These are phyloP conservation scores for Solanum hybrid DNA, from an alignment of 305 asterid species.

Conservation along the genomic window DNA sequence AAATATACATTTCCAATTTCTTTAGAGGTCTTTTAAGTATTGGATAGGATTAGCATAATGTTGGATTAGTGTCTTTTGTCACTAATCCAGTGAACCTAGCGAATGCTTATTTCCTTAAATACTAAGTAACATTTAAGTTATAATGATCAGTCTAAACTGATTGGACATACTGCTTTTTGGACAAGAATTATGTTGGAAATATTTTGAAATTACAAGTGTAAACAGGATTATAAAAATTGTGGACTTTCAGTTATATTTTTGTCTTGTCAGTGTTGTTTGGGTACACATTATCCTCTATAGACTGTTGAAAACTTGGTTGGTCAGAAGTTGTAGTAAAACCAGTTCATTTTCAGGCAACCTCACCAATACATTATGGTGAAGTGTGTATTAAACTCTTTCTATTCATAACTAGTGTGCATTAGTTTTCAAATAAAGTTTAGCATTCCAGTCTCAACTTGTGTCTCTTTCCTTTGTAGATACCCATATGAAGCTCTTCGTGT, in stretches of 20 bases:
- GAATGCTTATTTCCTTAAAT: background rate
- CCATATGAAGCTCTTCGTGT: slow-evolving; percentile 89
- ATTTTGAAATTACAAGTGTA: background rate
- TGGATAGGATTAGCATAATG: background rate
- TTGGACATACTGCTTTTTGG: background rate
- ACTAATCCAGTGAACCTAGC: background rate
- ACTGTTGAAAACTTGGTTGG: background rate
- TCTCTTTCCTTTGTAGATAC: slow-evolving; percentile 40
- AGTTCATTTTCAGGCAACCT: background rate
- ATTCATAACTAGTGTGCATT: background rate
- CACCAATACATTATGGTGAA: background rate
- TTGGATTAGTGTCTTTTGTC: background rate
- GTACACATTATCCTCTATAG: background rate
- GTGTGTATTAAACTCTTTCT: background rate
- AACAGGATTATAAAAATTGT: background rate
- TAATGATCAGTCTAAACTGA: background rate
- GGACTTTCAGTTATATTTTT: background rate
- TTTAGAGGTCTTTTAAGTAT: background rate
- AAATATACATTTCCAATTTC: background rate
- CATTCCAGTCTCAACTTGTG: background rate
- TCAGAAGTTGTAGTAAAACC: background rate
- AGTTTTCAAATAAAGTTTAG: background rate
- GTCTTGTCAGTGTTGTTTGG: background rate
- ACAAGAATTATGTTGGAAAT: background rate
- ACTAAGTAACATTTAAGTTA: background rate